A percentile compares a stretch with the other conserved stretches of the same genome.
These are phyloP conservation scores for Cladosporium sp. DNA, from an alignment of 2,329 filamentous ascomycete species.

Conservation along the genomic window DNA sequence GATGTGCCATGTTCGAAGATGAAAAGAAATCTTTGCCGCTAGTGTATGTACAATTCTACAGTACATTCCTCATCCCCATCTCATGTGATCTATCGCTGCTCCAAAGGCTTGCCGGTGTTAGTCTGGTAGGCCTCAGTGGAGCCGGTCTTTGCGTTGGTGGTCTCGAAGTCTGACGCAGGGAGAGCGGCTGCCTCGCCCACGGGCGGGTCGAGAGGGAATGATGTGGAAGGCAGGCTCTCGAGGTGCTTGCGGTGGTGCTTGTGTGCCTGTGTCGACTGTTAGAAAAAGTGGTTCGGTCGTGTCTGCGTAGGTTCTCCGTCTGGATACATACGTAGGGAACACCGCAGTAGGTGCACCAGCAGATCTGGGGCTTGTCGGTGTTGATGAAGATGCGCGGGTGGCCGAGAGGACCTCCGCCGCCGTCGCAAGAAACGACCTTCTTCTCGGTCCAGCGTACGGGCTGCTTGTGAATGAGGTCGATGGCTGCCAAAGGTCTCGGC, in stretches of 20 bases:
- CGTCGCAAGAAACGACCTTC: slow-evolving; percentile 79
- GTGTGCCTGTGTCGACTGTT: slow-evolving; percentile 61
- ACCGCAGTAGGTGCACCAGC: slow-evolving; percentile 87
- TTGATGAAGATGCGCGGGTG: slow-evolving; percentile 98
- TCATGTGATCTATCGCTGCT: slow-evolving; percentile 50
- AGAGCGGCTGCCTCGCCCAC: slow-evolving; percentile 56
- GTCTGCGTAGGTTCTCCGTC: slow-evolving; percentile 9
- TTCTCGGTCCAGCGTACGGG: slow-evolving; percentile 89
- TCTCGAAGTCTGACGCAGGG: slow-evolving; percentile 38
- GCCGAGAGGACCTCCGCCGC: slow-evolving; percentile 82
- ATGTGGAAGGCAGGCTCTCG: slow-evolving; percentile 70
- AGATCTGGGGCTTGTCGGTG: slow-evolving; percentile 93
- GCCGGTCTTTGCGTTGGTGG: slow-evolving; percentile 26
- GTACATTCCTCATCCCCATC: neutral
- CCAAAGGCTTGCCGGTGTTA: slow-evolving; percentile 55
- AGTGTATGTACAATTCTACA: slow-evolving; percentile 19
- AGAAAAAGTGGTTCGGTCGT: no score
- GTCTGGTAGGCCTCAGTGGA: slow-evolving; percentile 41
- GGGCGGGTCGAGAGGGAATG: slow-evolving; percentile 65
- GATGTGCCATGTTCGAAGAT: no score
- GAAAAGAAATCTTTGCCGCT: neutral
- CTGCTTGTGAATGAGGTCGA: slow-evolving; percentile 93
- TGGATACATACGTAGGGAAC: slow-evolving; percentile 75
- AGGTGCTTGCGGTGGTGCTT: slow-evolving; percentile 83
- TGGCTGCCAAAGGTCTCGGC: slow-evolving; percentile 86